phyloP scores from a whole-genome alignment of 768 basidiomycete species.

The Cystobasidium tubakii region DNA sequence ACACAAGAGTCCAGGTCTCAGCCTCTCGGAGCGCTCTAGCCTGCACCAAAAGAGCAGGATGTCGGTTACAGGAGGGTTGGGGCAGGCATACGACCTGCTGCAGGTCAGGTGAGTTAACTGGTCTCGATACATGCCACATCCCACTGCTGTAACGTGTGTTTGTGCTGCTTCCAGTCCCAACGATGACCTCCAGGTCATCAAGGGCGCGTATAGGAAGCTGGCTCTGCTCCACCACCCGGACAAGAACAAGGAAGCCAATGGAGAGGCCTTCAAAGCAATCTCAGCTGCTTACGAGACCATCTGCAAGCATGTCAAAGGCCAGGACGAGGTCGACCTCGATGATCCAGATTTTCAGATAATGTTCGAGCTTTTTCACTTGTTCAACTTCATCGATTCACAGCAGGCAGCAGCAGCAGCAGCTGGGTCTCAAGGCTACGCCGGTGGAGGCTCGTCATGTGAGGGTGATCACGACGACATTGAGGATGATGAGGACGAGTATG shows the following conservation, averaged over 20 bases:
- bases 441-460: slow-evolving; percentile 34
- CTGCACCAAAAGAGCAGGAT: too few species aligned
- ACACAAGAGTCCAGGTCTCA: too few species aligned
- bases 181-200: slow-evolving; percentile 54
- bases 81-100: background rate
- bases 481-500: slow-evolving; percentile 45
- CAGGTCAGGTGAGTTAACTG: slow-evolving; percentile 3
- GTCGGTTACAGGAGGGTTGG: background rate
- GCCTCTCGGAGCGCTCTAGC: too few species aligned
- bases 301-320: slow-evolving; percentile 56
- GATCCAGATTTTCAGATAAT: slow-evolving; percentile 6
- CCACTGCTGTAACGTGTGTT: too few species aligned
- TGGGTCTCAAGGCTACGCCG: background rate
- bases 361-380: background rate
- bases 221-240: slow-evolving; percentile 69
- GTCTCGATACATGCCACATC: background rate
- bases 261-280: slow-evolving; percentile 67
- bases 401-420: background rate
- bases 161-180: background rate
- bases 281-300: slow-evolving; percentile 65
- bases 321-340: slow-evolving; percentile 12
- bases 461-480: slow-evolving; percentile 48
- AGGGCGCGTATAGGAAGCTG: slow-evolving; percentile 63
- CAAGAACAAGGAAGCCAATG: slow-evolving; percentile 63
- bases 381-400: background rate